Base-by-base conservation (phyloP, 2,329 filamentous ascomycete genomes). In the Aspergillus felis region DNA sequence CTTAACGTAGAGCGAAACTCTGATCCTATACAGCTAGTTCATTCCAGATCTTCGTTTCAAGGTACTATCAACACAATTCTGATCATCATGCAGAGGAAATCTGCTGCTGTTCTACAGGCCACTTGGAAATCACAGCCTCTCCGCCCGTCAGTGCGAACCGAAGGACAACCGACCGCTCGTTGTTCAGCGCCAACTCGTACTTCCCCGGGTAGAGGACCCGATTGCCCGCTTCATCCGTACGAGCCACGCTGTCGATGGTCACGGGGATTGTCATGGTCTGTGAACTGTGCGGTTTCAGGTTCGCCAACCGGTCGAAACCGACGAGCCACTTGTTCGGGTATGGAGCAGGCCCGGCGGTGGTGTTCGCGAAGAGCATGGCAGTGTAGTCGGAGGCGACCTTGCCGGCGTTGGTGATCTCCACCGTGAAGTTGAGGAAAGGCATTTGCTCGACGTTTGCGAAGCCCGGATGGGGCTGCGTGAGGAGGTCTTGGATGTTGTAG, bases 251-350 rank as follows among this genome's bases (percentile, higher is more conserved):
- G 17, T 74, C 75, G 7, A 78, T 64, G 1, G 72, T 71, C 29
- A 79, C 60, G 0, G 74, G 71, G 46, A 79, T 65, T 0, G 57
- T 64, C 46, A 76, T 63, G 0, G 62, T 67, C 49, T 64, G 50
- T 4, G 66, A 67, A 5, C 61, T 51, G 0, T 66, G 65, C 1
- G 67, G 63, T 17, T 68, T 55, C 56, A 71, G 49, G 2, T 53
- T 64, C 1, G 66, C 59, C 0, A 77, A 57, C 2, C 75, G 64
- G 24, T 76, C 70, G 51, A 73, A 77, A 0, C 73, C 74, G 3
- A 76, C 72, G 5, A 79, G 68, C 68, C 73, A 74, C 54, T 79
- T 79, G 56, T 71, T 74, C 1, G 77, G 76, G 29, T 72, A 68
- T 0, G 77, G 77, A 28, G 66, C 59, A 0, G 77, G 76, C 0